Conservation (phyloP, 495 filamentous ascomycete genomes). For the Oidiodendron maius region DNA sequence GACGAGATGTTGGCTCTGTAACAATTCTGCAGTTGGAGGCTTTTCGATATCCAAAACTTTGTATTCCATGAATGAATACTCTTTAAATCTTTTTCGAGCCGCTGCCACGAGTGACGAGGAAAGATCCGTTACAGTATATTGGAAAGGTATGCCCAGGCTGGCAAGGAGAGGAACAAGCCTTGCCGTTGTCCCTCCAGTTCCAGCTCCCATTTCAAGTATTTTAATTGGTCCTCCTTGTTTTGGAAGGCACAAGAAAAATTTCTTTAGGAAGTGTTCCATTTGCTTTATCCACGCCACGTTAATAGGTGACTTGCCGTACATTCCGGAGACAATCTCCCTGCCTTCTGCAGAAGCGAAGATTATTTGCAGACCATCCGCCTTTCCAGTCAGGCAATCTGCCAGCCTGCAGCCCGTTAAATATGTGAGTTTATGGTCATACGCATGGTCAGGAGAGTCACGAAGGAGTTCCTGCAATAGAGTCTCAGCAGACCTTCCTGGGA, state of each 20-base stretch:
- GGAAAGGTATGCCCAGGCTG: slow-evolving; percentile 23
- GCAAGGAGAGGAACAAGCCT: slow-evolving; percentile 14
- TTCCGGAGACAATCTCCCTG: slow-evolving; percentile 34
- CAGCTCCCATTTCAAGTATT: slow-evolving; percentile 45
- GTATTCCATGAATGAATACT: slow-evolving; percentile 20
- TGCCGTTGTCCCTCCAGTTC: slow-evolving; percentile 35
- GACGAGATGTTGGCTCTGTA: slow-evolving; percentile 46
- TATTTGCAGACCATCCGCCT: slow-evolving; percentile 38
- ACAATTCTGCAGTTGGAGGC: slow-evolving; percentile 30
- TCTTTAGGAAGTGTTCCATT: slow-evolving; percentile 37
- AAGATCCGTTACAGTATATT: slow-evolving; percentile 46
- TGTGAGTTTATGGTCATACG: slow-evolving; percentile 32
- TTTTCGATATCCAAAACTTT: slow-evolving; percentile 42
- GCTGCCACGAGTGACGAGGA: slow-evolving; percentile 42
- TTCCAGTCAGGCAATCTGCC: slow-evolving; percentile 35
- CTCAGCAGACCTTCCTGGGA: slow-evolving; percentile 29
- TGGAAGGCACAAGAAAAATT: slow-evolving; percentile 24
- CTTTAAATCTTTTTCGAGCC: slow-evolving; percentile 38
- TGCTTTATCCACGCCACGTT: slow-evolving; percentile 34
- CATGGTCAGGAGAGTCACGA: slow-evolving; percentile 30
- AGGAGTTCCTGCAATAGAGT: slow-evolving; percentile 33
- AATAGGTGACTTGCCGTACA: slow-evolving; percentile 39
- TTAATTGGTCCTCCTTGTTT: slow-evolving; percentile 21
- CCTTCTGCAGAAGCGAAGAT: slow-evolving; percentile 42
- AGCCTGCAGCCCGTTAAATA: slow-evolving; percentile 36